These are phyloP conservation scores for Rhizopogon vinicolor DNA, from an alignment of 768 basidiomycete genomes.

Conservation along the genomic window DNA sequence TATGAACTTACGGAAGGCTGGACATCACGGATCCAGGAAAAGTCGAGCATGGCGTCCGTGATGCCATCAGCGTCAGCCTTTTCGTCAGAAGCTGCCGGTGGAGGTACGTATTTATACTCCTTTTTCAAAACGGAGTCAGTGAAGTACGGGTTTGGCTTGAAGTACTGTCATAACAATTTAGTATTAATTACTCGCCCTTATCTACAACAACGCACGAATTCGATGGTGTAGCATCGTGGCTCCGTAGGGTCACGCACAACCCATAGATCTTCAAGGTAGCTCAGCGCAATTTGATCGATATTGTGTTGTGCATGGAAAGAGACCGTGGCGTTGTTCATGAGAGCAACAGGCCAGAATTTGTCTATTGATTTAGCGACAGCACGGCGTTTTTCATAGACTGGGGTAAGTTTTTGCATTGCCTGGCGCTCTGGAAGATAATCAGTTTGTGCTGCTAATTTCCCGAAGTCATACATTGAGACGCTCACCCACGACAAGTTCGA, in stretches of 20 bases:
- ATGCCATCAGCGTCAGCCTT: conserved; percentile 70
- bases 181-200: background rate
- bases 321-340: conserved; percentile 68
- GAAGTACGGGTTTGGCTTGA: conserved; percentile 87
- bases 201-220: conserved; percentile 66
- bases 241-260: conserved; percentile 68
- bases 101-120: conserved; percentile 69
- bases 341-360: conserved; percentile 84
- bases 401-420: conserved; percentile 49
- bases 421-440: conserved; percentile 49
- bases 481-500: conserved; percentile 71
- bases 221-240: conserved; percentile 76
- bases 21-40: conserved; percentile 76
- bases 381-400: conserved; percentile 71
- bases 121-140: conserved; percentile 72
- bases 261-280: conserved; percentile 85
- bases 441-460: conserved; percentile 5
- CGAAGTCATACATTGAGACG: conserved; percentile 6
- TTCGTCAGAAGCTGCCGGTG: conserved; percentile 48
- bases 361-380: conserved; percentile 57
- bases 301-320: conserved; percentile 65
- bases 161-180: conserved; percentile 44
- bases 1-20: conserved; percentile 50
- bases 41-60: conserved; percentile 73
- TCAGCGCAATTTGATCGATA: conserved; percentile 77